A percentile compares a stretch with the other conserved stretches of the same genome.
Conservation (phyloP, 2,329 filamentous ascomycete genomes). For the Ascochyta pisi region DNA sequence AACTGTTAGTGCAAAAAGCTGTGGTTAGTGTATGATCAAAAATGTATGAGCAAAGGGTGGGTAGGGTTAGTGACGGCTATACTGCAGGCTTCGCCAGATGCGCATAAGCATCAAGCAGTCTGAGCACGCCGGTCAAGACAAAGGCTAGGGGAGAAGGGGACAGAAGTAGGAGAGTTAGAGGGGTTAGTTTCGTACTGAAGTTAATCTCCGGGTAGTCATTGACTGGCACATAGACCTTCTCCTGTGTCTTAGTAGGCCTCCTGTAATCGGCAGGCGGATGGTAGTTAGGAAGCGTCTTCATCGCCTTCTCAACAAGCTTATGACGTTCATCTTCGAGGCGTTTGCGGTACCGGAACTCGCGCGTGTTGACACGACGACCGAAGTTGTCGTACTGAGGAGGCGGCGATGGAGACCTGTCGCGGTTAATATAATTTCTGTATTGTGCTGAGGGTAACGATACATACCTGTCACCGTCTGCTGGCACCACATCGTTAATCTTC, state of each 20-base stretch:
- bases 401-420: slow-evolving; percentile 84
- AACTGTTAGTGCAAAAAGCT: slow-evolving; percentile 88
- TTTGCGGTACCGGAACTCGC: slow-evolving; percentile 98
- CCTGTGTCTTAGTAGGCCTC: slow-evolving; percentile 98
- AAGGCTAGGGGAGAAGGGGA: slow-evolving; percentile 54
- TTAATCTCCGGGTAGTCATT: slow-evolving; percentile 99
- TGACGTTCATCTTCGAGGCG: slow-evolving; percentile 97
- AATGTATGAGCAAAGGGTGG: slow-evolving; percentile 37
- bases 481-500: slow-evolving; percentile 98
- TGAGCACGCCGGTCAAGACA: slow-evolving; percentile 54
- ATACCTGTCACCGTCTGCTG: slow-evolving; percentile 93
- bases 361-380: slow-evolving; percentile 97
- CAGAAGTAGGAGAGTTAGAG: slow-evolving; percentile 61
- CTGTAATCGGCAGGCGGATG: slow-evolving; percentile 98
- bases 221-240: slow-evolving; percentile 99
- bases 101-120: slow-evolving; percentile 36
- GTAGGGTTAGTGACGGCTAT: slow-evolving; percentile 52
- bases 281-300: slow-evolving; percentile 99
- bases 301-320: slow-evolving; percentile 97
- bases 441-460: slow-evolving; percentile 41
- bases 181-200: slow-evolving; percentile 99
- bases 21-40: slow-evolving; percentile 79
- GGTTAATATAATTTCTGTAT: not conserved
- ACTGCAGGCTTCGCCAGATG: slow-evolving; percentile 45
- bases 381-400: slow-evolving; percentile 99